phyloP scores from a whole-genome alignment of 768 basidiomycete genomes.

The Suillus lakei region DNA sequence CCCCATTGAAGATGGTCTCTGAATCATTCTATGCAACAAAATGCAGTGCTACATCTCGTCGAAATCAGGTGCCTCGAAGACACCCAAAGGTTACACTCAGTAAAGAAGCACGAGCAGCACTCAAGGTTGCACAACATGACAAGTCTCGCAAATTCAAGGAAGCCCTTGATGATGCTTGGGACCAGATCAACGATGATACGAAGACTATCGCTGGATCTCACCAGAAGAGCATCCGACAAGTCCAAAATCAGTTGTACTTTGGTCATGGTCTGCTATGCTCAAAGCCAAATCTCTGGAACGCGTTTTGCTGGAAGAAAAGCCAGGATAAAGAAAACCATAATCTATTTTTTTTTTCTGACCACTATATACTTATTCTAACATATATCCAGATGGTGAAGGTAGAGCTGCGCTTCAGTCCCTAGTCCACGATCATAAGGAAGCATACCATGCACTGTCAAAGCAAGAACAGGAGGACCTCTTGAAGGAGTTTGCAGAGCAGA shows the following conservation, averaged over 20 bases:
- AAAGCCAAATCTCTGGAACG: conserved; percentile 10
- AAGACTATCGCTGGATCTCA: conserved; percentile 5
- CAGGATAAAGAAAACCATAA: neutral
- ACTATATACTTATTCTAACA: neutral
- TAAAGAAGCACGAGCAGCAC: conserved; percentile 6
- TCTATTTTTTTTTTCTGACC: neutral
- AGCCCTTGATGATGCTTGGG: conserved; percentile 10
- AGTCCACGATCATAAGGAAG: neutral
- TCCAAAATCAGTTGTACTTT: conserved; percentile 10
- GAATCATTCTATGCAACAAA: neutral
- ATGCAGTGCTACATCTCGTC: neutral
- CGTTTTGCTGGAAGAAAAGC: conserved; percentile 15
- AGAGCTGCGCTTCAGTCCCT: neutral
- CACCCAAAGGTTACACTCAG: conserved; percentile 2
- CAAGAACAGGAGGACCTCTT: neutral
- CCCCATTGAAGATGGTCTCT: neutral
- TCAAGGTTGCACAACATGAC: neutral
- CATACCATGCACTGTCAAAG: neutral
- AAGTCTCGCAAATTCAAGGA: neutral
- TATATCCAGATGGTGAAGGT: neutral
- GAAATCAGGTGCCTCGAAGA: neutral
- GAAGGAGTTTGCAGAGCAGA: neutral
- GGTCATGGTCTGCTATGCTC: neutral
- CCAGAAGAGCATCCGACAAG: conserved; percentile 10
- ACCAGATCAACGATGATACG: conserved; percentile 11